Conservation (phyloP, 2,329 filamentous ascomycete species). For the Gnomoniopsis smithogilvyi region DNA sequence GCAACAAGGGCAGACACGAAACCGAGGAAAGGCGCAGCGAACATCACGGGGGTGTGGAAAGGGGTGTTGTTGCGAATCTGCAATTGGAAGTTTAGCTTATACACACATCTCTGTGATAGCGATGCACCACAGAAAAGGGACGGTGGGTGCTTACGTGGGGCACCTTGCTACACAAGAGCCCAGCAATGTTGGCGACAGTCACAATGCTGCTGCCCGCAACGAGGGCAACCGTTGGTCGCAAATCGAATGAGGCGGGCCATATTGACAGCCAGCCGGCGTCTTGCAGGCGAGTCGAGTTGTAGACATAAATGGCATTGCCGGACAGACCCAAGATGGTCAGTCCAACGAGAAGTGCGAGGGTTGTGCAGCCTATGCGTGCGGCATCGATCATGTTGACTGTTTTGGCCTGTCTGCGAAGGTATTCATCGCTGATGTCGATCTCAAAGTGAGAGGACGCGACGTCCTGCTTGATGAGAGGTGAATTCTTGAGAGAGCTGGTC, state of each 20-base stretch:
- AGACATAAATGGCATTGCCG: slow-evolving; percentile 51
- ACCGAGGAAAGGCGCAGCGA: slow-evolving; percentile 39
- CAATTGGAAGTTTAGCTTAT: neutral
- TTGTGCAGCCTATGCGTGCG: slow-evolving; percentile 44
- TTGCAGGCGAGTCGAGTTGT: slow-evolving; percentile 50
- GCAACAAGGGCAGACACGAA: slow-evolving; percentile 48
- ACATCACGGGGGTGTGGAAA: slow-evolving; percentile 33
- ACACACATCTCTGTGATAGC: neutral
- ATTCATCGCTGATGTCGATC: slow-evolving; percentile 38
- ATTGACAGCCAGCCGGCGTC: slow-evolving; percentile 47
- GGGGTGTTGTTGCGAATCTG: slow-evolving; percentile 37
- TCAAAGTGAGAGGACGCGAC: slow-evolving; percentile 46
- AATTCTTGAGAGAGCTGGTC: slow-evolving; percentile 4
- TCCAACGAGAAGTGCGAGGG: slow-evolving; percentile 47
- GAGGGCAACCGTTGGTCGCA: slow-evolving; percentile 53
- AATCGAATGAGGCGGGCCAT: slow-evolving; percentile 57
- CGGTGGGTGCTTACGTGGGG: slow-evolving; percentile 40
- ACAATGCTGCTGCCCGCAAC: slow-evolving; percentile 50
- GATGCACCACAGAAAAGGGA: neutral
- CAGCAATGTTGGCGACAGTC: slow-evolving; percentile 43
- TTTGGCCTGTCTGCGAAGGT: slow-evolving; percentile 32
- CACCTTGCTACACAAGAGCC: slow-evolving; percentile 47
- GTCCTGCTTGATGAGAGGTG: slow-evolving; percentile 12
- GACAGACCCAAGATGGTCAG: slow-evolving; percentile 53
- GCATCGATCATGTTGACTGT: slow-evolving; percentile 39